A percentile compares a stretch with the other conserved stretches of the same genome.
phyloP scores from a whole-genome alignment of 2,329 filamentous ascomycete genomes.

The Alternaria consortialis region DNA sequence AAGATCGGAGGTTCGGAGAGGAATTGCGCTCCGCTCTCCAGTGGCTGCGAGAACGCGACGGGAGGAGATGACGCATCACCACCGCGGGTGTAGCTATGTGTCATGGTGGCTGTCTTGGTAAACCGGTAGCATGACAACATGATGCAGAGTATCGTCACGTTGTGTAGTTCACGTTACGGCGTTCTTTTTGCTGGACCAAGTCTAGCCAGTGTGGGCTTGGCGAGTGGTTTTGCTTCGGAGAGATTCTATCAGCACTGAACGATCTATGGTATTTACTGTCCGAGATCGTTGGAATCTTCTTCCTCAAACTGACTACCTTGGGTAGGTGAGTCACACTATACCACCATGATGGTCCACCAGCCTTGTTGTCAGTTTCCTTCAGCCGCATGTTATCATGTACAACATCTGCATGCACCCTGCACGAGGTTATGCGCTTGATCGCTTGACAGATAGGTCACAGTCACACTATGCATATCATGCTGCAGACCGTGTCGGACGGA shows the following conservation, averaged over 20 bases:
- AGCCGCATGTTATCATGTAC: background rate
- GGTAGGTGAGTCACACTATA: background rate
- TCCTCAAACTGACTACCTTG: background rate
- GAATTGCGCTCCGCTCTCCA: constrained; percentile 3
- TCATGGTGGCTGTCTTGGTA: constrained; percentile 1
- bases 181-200: background rate
- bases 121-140: background rate
- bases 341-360: background rate
- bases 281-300: background rate
- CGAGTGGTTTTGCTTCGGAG: background rate
- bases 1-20: constrained; percentile 7
- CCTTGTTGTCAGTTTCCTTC: background rate
- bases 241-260: background rate
- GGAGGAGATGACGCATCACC: background rate
- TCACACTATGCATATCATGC: constrained; percentile 1
- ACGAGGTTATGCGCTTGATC: background rate
- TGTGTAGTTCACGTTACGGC: background rate
- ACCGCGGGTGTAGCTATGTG: background rate
- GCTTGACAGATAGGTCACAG: background rate
- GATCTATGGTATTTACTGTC: background rate
- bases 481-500: background rate
- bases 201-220: background rate
- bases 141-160: background rate
- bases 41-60: constrained; percentile 7
- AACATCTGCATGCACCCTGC: background rate